Conservation (phyloP, 2,329 filamentous ascomycete species). For the Epichloe bromicola region DNA sequence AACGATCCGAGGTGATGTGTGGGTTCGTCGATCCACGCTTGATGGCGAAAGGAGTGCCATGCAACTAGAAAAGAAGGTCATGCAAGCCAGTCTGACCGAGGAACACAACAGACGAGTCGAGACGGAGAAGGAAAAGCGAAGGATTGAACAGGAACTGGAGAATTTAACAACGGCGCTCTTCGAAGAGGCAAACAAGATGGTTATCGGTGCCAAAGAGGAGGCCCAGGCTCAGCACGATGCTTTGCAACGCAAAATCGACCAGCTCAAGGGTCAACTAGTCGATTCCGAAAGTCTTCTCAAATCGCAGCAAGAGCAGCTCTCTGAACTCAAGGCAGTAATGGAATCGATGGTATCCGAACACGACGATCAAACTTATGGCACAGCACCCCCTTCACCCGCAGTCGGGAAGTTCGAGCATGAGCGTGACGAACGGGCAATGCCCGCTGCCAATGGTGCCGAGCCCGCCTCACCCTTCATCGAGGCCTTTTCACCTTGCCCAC, state of each 20-base stretch:
- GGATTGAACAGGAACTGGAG: conserved; percentile 86
- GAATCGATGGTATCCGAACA: conserved; percentile 66
- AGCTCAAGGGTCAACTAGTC: conserved; percentile 69
- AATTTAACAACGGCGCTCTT: conserved; percentile 86
- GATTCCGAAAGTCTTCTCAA: conserved; percentile 77
- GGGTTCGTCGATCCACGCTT: conserved; percentile 62
- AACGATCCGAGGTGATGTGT: conserved; percentile 58
- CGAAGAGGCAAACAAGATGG: conserved; percentile 97
- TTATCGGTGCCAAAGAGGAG: conserved; percentile 74
- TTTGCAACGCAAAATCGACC: conserved; percentile 73
- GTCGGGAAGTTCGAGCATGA: conserved; percentile 53
- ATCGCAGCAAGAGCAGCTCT: conserved; percentile 85
- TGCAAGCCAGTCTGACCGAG: conserved; percentile 46
- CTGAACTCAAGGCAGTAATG: conserved; percentile 84
- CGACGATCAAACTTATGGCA: conserved; percentile 59
- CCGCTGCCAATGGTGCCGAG: conserved; percentile 14
- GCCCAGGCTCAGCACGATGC: conserved; percentile 74
- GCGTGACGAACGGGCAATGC: conserved; percentile 27
- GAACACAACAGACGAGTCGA: conserved; percentile 53
- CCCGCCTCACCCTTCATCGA: conserved; percentile 28
- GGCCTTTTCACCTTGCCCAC: conserved; percentile 38
- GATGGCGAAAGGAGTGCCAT: conserved; percentile 57
- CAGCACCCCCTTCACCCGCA: conserved; percentile 71
- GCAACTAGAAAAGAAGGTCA: conserved; percentile 42
- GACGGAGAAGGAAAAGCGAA: conserved; percentile 67